Conservation (phyloP, 768 basidiomycete genomes). For the Rhodotorula babjevae region DNA sequence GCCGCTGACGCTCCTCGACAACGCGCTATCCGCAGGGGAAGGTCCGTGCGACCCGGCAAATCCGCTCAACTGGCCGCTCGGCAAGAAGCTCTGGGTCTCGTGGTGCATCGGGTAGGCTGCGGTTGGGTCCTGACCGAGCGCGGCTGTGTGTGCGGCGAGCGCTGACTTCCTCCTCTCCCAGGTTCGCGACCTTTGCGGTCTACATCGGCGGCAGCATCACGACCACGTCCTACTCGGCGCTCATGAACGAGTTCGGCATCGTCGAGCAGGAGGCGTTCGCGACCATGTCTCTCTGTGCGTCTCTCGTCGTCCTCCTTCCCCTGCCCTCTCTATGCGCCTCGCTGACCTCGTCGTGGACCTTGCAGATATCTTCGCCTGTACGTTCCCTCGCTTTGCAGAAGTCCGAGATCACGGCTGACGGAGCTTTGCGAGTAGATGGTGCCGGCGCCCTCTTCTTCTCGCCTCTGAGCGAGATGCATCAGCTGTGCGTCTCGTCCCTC, state of each 20-base stretch:
- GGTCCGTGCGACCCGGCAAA: constrained; percentile 25
- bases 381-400: background rate
- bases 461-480: constrained; percentile 45
- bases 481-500: background rate
- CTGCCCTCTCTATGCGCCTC: too few relatives aligned
- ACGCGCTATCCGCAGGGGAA: constrained; percentile 9
- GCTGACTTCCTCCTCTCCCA: background rate
- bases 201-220: constrained; percentile 2
- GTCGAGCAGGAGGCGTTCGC: constrained; percentile 30
- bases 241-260: constrained; percentile 32
- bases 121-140: too few relatives aligned
- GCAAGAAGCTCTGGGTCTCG: constrained; percentile 16
- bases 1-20: background rate
- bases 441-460: constrained; percentile 39
- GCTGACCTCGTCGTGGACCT: too few relatives aligned
- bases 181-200: background rate
- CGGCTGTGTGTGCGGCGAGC: background rate
- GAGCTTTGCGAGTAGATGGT: constrained; percentile 44
- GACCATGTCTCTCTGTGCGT: constrained; percentile 44
- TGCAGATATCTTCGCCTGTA: background rate
- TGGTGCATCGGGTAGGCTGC: constrained; percentile 4
- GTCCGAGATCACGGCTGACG: too few relatives aligned
- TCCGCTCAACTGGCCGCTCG: constrained; percentile 32
- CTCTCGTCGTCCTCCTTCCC: constrained; percentile 40
- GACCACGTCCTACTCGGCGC: constrained; percentile 14